Evolutionary conservation across 257 asterid species (phyloP).

Genomic region (Osmanthus fragrans): DNA sequence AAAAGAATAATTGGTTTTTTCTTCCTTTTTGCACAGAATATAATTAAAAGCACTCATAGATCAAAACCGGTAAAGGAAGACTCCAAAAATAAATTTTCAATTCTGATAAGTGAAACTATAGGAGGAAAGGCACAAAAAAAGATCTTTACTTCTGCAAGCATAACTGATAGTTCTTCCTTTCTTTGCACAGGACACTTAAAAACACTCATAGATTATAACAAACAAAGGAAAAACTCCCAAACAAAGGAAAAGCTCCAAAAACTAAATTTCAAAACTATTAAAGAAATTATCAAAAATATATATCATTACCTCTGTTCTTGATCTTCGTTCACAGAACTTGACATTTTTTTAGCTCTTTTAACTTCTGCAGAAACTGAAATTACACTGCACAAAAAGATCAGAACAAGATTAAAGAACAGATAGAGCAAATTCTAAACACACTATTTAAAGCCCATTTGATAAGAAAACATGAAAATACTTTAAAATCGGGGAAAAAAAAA

Average conservation of each 20-base stretch:
- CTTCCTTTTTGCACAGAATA: neutral
- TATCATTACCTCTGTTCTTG: constrained; percentile 41
- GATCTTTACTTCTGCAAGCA: neutral
- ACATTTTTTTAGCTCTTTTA: constrained; percentile 28
- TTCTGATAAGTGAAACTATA: neutral
- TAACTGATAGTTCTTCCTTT: neutral
- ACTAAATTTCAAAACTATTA: neutral
- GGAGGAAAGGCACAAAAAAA: neutral
- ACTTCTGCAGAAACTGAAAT: constrained; percentile 18
- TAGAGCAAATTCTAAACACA: neutral
- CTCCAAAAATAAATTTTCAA: neutral
- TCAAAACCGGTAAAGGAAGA: neutral
- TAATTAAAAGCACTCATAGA: neutral
- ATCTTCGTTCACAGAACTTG: constrained; percentile 31
- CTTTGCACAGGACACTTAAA: neutral
- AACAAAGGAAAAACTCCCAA: neutral
- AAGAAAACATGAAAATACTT: constrained; percentile 10
- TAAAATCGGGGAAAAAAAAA: neutral
- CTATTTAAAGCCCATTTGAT: neutral
- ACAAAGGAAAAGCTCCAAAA: neutral
- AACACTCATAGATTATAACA: neutral
- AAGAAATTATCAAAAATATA: neutral
- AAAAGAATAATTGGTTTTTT: neutral
- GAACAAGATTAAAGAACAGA: neutral
- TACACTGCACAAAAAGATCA: neutral